A percentile compares a stretch with the other conserved stretches of the same genome.
These are phyloP conservation scores for Clarireedia hainanense DNA, from an alignment of 2,329 filamentous ascomycete species.

Conservation along the genomic window DNA sequence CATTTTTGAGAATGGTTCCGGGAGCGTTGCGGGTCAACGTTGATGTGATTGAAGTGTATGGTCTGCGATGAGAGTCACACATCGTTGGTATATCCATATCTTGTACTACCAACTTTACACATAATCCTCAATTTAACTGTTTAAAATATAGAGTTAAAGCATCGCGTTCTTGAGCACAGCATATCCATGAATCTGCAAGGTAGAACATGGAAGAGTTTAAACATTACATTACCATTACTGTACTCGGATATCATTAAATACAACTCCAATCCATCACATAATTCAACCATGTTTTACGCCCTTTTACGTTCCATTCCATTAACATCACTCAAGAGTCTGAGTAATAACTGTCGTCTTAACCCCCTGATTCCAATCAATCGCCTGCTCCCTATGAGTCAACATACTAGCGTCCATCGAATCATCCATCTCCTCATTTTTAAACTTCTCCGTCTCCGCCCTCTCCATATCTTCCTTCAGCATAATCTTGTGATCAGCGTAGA, in stretches of 20 bases:
- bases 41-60: no score
- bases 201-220: neutral
- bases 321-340: conserved; percentile 4
- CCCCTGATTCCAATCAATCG: conserved; percentile 1
- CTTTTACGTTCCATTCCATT: no score
- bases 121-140: neutral
- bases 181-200: no score
- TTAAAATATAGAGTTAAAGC: neutral
- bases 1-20: no score
- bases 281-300: neutral
- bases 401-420: conserved; percentile 1
- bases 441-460: neutral
- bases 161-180: no score
- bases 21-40: no score
- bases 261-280: no score
- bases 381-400: neutral
- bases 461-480: neutral
- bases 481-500: conserved; percentile 4
- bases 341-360: conserved; percentile 1
- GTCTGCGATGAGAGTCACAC: no score
- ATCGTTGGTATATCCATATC: no score
- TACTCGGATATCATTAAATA: no score
- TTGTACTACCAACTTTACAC: no score
- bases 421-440: neutral
- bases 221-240: neutral